Evolutionary conservation across 2,329 filamentous ascomycete genomes (phyloP).

Genomic region (Aspergillus ruber): DNA sequence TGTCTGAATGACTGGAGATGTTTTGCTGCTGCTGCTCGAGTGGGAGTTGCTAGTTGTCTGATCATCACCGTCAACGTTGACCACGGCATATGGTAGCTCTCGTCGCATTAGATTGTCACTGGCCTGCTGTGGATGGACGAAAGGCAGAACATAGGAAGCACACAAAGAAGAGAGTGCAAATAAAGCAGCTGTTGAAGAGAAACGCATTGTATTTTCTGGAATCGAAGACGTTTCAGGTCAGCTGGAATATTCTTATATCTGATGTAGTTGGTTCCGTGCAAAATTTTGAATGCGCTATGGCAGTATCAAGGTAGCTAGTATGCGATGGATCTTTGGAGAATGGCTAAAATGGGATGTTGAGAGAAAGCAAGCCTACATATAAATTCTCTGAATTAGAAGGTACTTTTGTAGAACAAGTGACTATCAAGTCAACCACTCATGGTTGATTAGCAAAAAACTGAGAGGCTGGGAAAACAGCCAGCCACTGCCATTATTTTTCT

Average conservation of each 20-base stretch:
- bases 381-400: neutral
- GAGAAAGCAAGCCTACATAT: neutral
- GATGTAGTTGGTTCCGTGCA: too few species aligned
- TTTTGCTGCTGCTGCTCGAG: neutral
- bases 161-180: slow-evolving; percentile 22
- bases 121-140: slow-evolving; percentile 12
- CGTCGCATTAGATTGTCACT: slow-evolving; percentile 20
- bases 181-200: slow-evolving; percentile 18
- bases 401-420: neutral
- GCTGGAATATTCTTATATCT: neutral
- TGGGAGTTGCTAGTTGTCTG: neutral
- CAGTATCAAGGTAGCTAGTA: neutral
- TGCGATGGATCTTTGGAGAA: neutral
- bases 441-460: neutral
- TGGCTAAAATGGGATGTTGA: neutral
- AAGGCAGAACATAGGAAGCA: slow-evolving; percentile 22
- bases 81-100: slow-evolving; percentile 21
- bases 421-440: neutral
- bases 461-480: neutral
- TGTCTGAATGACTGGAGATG: slow-evolving; percentile 7
- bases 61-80: slow-evolving; percentile 26
- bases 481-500: neutral
- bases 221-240: slow-evolving; percentile 1
- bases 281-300: neutral
- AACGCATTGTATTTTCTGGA: slow-evolving; percentile 17